Conservation (phyloP, 108 stramenopile species). For the Schizochytrium sp. region DNA sequence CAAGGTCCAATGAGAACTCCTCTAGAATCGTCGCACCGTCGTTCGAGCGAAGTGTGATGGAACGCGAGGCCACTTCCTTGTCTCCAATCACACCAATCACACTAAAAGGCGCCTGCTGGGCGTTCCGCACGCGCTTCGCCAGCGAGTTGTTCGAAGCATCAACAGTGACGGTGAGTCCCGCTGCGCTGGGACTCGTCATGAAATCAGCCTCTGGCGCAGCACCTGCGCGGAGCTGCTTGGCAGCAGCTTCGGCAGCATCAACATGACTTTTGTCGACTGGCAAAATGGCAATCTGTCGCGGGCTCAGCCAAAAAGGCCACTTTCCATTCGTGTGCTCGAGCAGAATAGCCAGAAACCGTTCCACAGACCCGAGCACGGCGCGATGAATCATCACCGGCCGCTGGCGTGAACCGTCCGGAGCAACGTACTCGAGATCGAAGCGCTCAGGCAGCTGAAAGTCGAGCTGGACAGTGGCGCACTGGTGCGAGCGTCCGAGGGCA, state of each 20-base stretch:
- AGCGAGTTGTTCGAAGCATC: background rate
- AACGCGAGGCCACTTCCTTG: background rate
- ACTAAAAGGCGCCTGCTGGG: background rate
- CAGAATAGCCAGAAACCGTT: conserved; percentile 96
- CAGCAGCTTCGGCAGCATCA: conserved; percentile 57
- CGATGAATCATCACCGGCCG: conserved; percentile 95
- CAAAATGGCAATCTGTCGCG: conserved; percentile 85
- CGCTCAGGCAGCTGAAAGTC: conserved; percentile 98
- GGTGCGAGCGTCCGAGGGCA: conserved; percentile 96
- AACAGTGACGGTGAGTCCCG: background rate
- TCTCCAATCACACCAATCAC: background rate
- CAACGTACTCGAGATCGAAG: conserved; percentile 65
- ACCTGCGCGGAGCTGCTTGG: background rate
- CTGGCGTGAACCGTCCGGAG: conserved; percentile 21
- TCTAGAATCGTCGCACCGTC: background rate
- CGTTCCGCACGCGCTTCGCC: background rate
- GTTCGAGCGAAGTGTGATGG: background rate
- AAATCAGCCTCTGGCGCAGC: background rate
- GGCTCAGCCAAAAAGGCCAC: conserved; percentile 98
- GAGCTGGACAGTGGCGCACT: conserved; percentile 97
- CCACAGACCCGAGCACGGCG: conserved; percentile 96
- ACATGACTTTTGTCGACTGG: conserved; percentile 78
- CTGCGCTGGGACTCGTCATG: background rate
- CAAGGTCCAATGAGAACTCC: background rate
- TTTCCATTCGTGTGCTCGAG: conserved; percentile 97